Evolutionary conservation across 306 rosid genomes (phyloP).

Genomic region (Lotus japonicus): DNA sequence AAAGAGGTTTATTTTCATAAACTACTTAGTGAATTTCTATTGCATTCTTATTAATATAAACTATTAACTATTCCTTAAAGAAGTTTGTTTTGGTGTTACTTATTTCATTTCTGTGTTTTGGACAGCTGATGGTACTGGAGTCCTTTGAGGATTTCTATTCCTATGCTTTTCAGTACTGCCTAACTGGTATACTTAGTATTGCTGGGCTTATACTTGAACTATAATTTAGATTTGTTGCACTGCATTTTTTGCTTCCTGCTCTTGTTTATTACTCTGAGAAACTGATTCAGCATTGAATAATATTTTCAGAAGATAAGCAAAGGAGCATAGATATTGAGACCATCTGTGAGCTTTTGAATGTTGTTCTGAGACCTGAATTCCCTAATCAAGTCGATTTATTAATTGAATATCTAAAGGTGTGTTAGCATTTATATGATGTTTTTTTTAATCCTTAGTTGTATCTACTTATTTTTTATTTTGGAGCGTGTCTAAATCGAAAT

Average conservation of each 20-base stretch:
- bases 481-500: not conserved
- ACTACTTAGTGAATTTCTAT: not conserved
- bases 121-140: conserved; percentile 37
- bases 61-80: not conserved
- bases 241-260: conserved; percentile 1
- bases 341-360: conserved; percentile 42
- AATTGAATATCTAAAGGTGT: conserved; percentile 53
- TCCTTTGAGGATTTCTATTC: conserved; percentile 54
- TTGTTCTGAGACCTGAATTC: conserved; percentile 46
- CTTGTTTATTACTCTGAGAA: conserved; percentile 3
- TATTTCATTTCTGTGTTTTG: conserved; percentile 17
- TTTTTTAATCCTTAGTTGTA: not conserved
- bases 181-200: conserved; percentile 46
- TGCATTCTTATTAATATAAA: conserved; percentile 12
- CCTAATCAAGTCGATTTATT: conserved; percentile 41
- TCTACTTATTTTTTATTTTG: not conserved
- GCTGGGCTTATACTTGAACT: not conserved
- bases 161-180: conserved; percentile 50
- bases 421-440: conserved; percentile 14
- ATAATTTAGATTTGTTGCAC: conserved; percentile 10
- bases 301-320: conserved; percentile 56
- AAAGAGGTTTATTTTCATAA: conserved; percentile 40
- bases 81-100: conserved; percentile 3
- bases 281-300: conserved; percentile 12
- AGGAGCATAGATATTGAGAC: conserved; percentile 62